phyloP scores from a whole-genome alignment of 2,329 filamentous ascomycete genomes.

The Fusarium sp. region DNA sequence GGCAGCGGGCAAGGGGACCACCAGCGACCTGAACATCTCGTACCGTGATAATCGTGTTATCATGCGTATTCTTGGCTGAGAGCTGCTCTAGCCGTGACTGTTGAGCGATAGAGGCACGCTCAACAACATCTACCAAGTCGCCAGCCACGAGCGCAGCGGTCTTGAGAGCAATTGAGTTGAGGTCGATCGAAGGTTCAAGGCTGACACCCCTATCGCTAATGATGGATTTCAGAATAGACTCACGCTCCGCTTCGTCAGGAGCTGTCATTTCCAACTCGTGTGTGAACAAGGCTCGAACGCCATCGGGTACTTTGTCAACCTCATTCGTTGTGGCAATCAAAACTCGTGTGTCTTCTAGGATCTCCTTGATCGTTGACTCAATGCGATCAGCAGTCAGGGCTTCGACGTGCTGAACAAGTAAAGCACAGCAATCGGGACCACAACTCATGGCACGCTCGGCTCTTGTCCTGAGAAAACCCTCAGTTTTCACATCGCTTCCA shows the following conservation, averaged over 20 bases:
- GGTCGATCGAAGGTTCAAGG: slow-evolving; percentile 84
- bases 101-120: slow-evolving; percentile 83
- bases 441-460: slow-evolving; percentile 91
- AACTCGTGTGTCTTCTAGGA: slow-evolving; percentile 81
- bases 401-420: slow-evolving; percentile 91
- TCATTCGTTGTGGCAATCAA: slow-evolving; percentile 95
- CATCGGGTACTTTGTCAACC: slow-evolving; percentile 91
- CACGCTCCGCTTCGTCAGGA: slow-evolving; percentile 90
- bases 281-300: slow-evolving; percentile 88
- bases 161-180: slow-evolving; percentile 88
- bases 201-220: slow-evolving; percentile 78
- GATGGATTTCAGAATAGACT: slow-evolving; percentile 83
- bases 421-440: slow-evolving; percentile 80
- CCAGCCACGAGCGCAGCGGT: slow-evolving; percentile 95
- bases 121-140: slow-evolving; percentile 92
- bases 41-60: slow-evolving; percentile 64
- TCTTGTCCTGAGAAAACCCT: slow-evolving; percentile 86
- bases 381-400: slow-evolving; percentile 92
- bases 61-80: slow-evolving; percentile 57
- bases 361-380: slow-evolving; percentile 82
- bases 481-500: slow-evolving; percentile 91
- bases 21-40: slow-evolving; percentile 90
- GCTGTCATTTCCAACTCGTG: slow-evolving; percentile 95
- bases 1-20: slow-evolving; percentile 78
- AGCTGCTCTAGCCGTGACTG: slow-evolving; percentile 78